Conservation (phyloP, 306 rosid species). For the Clitoria ternatea region DNA sequence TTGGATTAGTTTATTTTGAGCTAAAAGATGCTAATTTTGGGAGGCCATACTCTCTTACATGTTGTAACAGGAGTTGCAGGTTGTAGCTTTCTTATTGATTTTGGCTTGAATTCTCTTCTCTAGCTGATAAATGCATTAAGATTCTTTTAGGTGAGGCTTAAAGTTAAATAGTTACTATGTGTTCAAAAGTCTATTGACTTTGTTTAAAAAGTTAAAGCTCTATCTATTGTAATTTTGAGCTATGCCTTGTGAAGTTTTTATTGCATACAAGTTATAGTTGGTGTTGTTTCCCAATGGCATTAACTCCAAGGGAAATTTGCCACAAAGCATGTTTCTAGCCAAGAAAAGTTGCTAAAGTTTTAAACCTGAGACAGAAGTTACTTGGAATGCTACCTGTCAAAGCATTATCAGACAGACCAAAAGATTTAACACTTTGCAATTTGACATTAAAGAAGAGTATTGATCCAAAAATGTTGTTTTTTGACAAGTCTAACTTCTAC, state of each 20-base stretch:
- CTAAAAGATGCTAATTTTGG: not conserved
- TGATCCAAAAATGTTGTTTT: slow-evolving; percentile 72
- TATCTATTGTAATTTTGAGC: not conserved
- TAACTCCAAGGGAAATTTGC: slow-evolving; percentile 63
- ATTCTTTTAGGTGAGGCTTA: not conserved
- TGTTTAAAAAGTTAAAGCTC: not conserved
- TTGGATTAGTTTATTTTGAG: not conserved
- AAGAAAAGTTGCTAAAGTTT: slow-evolving; percentile 61
- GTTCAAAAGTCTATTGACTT: not conserved
- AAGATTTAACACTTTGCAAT: slow-evolving; percentile 44
- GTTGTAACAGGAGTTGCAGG: too few relatives aligned
- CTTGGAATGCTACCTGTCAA: slow-evolving; percentile 67
- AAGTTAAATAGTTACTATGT: not conserved
- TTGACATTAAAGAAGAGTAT: slow-evolving; percentile 38
- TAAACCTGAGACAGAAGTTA: slow-evolving; percentile 61
- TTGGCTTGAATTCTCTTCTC: not conserved
- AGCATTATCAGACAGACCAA: slow-evolving; percentile 74
- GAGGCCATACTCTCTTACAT: too few relatives aligned
- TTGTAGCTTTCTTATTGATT: not conserved
- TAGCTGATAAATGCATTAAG: not conserved
- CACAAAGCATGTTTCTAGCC: slow-evolving; percentile 67
- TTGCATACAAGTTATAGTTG: not conserved
- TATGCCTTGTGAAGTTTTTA: too few relatives aligned
- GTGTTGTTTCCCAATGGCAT: not conserved
- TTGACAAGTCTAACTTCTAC: slow-evolving; percentile 73